phyloP scores from a whole-genome alignment of 495 filamentous ascomycete genomes.

The Trichoderma asperelloides region DNA sequence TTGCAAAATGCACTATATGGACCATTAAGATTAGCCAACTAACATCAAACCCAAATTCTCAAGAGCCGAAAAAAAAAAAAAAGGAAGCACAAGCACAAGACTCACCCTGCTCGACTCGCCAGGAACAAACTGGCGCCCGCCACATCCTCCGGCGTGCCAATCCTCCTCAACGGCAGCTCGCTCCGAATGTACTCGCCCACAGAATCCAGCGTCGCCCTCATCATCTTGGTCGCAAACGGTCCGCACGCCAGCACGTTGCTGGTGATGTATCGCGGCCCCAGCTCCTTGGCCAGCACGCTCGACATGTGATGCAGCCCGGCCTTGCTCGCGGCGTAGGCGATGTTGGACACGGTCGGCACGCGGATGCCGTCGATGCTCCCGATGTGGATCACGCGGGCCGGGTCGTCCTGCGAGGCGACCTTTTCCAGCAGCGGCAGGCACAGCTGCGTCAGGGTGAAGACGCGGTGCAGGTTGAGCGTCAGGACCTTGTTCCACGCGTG shows the following conservation, averaged over 20 bases:
- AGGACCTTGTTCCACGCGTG: conserved; percentile 65
- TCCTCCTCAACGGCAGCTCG: conserved; percentile 59
- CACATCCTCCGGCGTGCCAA: conserved; percentile 63
- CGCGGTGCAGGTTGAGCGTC: conserved; percentile 70
- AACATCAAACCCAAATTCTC: not conserved
- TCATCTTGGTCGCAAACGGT: conserved; percentile 79
- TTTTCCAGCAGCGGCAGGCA: conserved; percentile 63
- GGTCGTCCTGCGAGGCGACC: conserved; percentile 28
- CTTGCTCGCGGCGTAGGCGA: conserved; percentile 67
- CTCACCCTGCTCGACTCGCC: conserved; percentile 53
- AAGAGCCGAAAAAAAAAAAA: not conserved
- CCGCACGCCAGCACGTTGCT: conserved; percentile 56
- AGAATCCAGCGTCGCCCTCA: conserved; percentile 57
- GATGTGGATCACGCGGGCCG: conserved; percentile 68
- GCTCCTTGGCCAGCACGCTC: conserved; percentile 60
- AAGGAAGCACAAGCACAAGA: not conserved
- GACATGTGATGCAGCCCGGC: conserved; percentile 67
- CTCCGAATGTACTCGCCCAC: conserved; percentile 54
- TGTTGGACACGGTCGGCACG: conserved; percentile 63
- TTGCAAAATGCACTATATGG: conserved; percentile 51
- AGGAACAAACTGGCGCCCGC: conserved; percentile 71
- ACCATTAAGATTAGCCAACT: not conserved
- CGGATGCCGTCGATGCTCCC: conserved; percentile 66
- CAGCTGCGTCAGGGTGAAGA: conserved; percentile 69
- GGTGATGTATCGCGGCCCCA: conserved; percentile 60